These are phyloP conservation scores for Cyberlindnera mycetangii DNA, from an alignment of 805 yeast species.

Conservation along the genomic window DNA sequence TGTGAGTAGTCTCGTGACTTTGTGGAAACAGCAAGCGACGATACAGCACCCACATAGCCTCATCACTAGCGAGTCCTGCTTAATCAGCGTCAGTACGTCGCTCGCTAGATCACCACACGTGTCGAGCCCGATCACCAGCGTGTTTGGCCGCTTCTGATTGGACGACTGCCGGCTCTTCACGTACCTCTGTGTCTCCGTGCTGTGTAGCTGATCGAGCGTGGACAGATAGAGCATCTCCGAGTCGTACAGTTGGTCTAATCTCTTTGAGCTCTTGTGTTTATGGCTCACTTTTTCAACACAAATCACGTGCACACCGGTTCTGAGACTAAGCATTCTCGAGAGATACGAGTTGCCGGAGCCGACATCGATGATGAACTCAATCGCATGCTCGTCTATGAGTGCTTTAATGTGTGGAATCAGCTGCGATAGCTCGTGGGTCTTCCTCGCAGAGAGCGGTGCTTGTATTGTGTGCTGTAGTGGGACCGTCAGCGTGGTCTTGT, in stretches of 20 bases:
- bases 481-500: background rate
- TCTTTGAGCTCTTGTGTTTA: constrained; percentile 1
- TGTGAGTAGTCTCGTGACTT: constrained; percentile 7
- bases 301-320: constrained; percentile 1
- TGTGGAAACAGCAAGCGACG: constrained; percentile 19
- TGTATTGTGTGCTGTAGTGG: background rate
- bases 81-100: background rate
- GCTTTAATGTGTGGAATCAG: constrained; percentile 2
- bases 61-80: background rate
- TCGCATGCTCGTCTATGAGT: background rate
- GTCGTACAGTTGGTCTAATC: constrained; percentile 6
- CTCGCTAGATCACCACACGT: constrained; percentile 15
- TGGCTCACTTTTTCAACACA: constrained; percentile 7
- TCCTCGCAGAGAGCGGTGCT: constrained; percentile 12
- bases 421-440: constrained; percentile 14
- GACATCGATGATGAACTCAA: constrained; percentile 18
- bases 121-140: constrained; percentile 17
- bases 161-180: constrained; percentile 4
- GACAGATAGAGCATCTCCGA: constrained; percentile 1
- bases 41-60: constrained; percentile 9
- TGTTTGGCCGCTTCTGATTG: constrained; percentile 6
- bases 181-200: background rate
- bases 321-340: constrained; percentile 5
- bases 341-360: constrained; percentile 15
- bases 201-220: background rate